phyloP scores from a whole-genome alignment of 2,329 filamentous ascomycete genomes.

The Aspergillus latus region DNA sequence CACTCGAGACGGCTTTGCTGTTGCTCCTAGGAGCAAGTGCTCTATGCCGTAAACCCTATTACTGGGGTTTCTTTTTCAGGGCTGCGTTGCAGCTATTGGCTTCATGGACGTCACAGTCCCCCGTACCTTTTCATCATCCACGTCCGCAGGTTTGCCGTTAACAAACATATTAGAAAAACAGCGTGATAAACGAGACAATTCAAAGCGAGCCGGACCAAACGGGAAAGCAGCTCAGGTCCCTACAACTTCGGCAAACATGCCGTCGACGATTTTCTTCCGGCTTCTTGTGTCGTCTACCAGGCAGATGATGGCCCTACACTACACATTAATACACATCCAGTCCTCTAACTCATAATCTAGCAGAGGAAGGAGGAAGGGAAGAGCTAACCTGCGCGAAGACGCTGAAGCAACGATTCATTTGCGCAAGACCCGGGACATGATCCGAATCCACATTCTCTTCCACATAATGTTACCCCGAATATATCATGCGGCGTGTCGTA shows the following conservation, averaged over 20 bases:
- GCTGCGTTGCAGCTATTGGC: no score
- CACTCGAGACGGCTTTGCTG: no score
- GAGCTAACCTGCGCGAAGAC: slow-evolving; percentile 20
- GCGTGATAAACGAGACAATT: no score
- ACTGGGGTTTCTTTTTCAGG: no score
- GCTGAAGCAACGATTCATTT: slow-evolving; percentile 23
- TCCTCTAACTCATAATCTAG: background rate
- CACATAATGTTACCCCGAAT: slow-evolving; percentile 8
- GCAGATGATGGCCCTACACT: slow-evolving; percentile 14
- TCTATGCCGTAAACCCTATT: no score
- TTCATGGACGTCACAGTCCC: no score
- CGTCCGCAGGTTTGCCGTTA: no score
- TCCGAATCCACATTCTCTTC: background rate
- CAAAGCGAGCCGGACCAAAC: no score
- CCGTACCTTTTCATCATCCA: no score
- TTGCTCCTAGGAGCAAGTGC: no score
- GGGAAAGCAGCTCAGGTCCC: no score
- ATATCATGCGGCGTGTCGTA: slow-evolving; percentile 11
- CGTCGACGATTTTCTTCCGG: background rate
- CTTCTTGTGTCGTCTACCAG: slow-evolving; percentile 21
- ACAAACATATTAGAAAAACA: no score
- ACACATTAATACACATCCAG: background rate
- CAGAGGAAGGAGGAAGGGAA: background rate
- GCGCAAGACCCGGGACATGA: background rate
- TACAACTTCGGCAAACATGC: background rate